Conservation (phyloP, 306 rosid genomes). For the Acacia melanoxylon region DNA sequence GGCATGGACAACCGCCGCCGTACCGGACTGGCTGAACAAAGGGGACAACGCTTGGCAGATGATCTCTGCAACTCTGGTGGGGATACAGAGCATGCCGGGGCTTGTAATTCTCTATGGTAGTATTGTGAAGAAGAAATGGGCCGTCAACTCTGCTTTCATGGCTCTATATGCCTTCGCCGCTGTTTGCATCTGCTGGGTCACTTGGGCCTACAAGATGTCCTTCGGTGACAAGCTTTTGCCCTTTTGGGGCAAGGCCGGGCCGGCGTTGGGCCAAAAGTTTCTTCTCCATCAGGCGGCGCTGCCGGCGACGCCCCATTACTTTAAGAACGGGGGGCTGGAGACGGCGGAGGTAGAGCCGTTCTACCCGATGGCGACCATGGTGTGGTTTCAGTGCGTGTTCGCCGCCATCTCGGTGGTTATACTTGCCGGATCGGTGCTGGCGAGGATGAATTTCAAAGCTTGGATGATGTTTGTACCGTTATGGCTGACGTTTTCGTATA, state of each 20-base stretch:
- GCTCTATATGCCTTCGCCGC: constrained; percentile 40
- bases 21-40: constrained; percentile 48
- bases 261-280: constrained; percentile 33
- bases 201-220: constrained; percentile 43
- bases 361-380: constrained; percentile 42
- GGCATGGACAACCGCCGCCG: constrained; percentile 21
- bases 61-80: constrained; percentile 46
- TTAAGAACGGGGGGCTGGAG: neutral
- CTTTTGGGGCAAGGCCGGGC: constrained; percentile 36
- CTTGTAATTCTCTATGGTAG: constrained; percentile 46
- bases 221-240: constrained; percentile 33
- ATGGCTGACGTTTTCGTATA: constrained; percentile 35
- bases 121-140: constrained; percentile 49
- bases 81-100: constrained; percentile 51
- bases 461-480: constrained; percentile 48
- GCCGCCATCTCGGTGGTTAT: constrained; percentile 32
- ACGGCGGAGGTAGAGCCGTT: constrained; percentile 16
- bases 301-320: constrained; percentile 2
- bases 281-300: neutral
- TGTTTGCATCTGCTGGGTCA: constrained; percentile 29
- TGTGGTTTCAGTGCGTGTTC: constrained; percentile 41
- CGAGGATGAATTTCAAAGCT: constrained; percentile 38
- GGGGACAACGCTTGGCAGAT: constrained; percentile 60
- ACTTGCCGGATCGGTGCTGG: constrained; percentile 35
- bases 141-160: constrained; percentile 42